Conservation (phyloP, 75 land plant species). For the Adiantum capillusveneris region DNA sequence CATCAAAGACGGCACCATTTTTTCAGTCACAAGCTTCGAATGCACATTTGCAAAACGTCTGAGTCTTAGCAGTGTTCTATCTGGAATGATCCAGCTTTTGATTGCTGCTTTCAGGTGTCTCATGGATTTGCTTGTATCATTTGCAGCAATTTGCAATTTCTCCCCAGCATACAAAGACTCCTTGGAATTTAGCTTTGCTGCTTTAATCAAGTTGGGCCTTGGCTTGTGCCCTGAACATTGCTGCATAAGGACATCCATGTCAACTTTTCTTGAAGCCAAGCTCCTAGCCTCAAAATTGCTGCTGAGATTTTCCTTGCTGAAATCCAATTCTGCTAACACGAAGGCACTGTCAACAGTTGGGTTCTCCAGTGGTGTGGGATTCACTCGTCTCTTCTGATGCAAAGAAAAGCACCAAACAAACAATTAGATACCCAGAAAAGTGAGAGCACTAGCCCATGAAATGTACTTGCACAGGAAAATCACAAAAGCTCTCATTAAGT, state of each 20-base stretch:
- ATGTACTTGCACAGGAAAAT: too few relatives aligned
- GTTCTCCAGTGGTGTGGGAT: conserved; percentile 25
- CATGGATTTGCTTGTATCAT: too few relatives aligned
- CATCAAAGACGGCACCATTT: conserved; percentile 31
- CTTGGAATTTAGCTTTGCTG: not conserved
- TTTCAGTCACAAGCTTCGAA: conserved; percentile 21
- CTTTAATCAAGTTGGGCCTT: conserved; percentile 7
- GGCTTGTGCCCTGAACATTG: conserved; percentile 12
- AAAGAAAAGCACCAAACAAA: too few relatives aligned
- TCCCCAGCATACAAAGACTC: not conserved
- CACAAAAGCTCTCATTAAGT: too few relatives aligned
- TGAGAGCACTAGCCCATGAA: too few relatives aligned
- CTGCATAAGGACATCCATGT: conserved; percentile 37
- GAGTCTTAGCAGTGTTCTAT: not conserved
- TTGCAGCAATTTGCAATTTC: not conserved
- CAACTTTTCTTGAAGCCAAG: conserved; percentile 21
- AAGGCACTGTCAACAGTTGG: conserved; percentile 37
- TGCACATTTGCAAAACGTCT: conserved; percentile 31
- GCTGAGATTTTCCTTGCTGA: not conserved
- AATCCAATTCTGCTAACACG: conserved; percentile 23
- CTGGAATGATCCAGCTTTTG: not conserved
- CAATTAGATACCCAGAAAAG: too few relatives aligned
- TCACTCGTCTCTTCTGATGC: conserved; percentile 24
- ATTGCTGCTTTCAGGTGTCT: not conserved
- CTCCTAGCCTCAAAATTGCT: conserved; percentile 12